Evolutionary conservation across 331 rosid species (phyloP).

Genomic region (Saraca asoca): DNA sequence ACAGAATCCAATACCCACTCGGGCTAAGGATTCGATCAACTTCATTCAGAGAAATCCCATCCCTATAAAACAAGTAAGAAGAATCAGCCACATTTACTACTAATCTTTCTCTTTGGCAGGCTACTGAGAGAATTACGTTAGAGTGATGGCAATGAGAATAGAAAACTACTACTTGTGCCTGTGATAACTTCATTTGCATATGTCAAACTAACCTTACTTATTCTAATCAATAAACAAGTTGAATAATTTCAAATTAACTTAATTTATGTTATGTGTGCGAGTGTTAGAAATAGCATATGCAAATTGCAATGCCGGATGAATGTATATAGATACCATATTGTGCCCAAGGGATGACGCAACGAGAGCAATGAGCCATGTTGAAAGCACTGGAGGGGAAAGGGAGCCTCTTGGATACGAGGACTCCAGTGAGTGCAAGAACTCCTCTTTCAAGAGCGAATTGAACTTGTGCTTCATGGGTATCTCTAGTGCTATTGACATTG

Average conservation of each 20-base stretch:
- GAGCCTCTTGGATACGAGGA: constrained; percentile 70
- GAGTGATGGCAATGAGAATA: too few species aligned
- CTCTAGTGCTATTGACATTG: constrained; percentile 82
- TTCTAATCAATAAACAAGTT: too few species aligned
- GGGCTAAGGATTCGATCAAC: constrained; percentile 73
- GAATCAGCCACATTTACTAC: neutral
- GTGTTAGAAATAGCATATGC: too few species aligned
- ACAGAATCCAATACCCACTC: constrained; percentile 78
- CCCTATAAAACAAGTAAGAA: constrained; percentile 28
- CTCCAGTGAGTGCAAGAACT: constrained; percentile 75
- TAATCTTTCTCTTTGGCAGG: too few species aligned
- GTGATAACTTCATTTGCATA: too few species aligned
- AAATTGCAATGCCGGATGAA: too few species aligned
- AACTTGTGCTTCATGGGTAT: constrained; percentile 83
- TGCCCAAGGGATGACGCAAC: constrained; percentile 87
- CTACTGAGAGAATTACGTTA: too few species aligned
- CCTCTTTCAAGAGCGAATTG: constrained; percentile 92
- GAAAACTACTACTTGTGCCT: too few species aligned
- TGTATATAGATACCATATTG: constrained; percentile 41
- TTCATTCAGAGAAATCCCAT: constrained; percentile 64
- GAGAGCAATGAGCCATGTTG: constrained; percentile 93
- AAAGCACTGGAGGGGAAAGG: constrained; percentile 85
- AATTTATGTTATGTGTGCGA: too few species aligned
- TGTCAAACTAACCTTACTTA: too few species aligned
- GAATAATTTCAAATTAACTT: too few species aligned